These are phyloP conservation scores for Irpex lacteus DNA, from an alignment of 1,284 basidiomycete species.

Conservation along the genomic window DNA sequence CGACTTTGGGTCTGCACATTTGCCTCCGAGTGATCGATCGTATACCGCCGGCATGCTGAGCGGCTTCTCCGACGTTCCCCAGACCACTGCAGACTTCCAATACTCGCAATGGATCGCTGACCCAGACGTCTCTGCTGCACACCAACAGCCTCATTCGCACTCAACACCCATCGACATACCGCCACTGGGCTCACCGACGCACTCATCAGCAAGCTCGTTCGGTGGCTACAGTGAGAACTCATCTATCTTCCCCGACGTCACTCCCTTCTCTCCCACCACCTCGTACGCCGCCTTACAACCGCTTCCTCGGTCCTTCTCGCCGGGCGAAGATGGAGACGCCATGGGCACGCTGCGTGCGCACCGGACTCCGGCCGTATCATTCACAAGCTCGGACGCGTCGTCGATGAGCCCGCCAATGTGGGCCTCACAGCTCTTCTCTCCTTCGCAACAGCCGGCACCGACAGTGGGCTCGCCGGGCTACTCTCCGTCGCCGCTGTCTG, in stretches of 20 bases:
- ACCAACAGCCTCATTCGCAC: conserved; percentile 25
- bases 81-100: conserved; percentile 27
- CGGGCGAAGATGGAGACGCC: conserved; percentile 35
- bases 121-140: conserved; percentile 37
- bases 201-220: conserved; percentile 29
- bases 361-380: conserved; percentile 22
- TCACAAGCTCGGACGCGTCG: conserved; percentile 53
- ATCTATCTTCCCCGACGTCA: conserved; percentile 43
- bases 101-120: conserved; percentile 62
- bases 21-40: conserved; percentile 21
- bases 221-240: conserved; percentile 32
- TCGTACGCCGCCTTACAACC: conserved; percentile 58
- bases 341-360: conserved; percentile 12
- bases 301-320: conserved; percentile 55
- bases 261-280: conserved; percentile 52
- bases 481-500: conserved; percentile 23
- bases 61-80: conserved; percentile 26
- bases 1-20: conserved; percentile 22
- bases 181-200: conserved; percentile 35
- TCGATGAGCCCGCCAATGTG: conserved; percentile 49
- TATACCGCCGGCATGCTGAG: conserved; percentile 21
- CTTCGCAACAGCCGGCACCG: conserved; percentile 16
- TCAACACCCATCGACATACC: conserved; percentile 61
- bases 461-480: conserved; percentile 18
- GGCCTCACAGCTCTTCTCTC: conserved; percentile 60